A percentile compares a stretch with the other conserved stretches of the same genome.
Conservation (phyloP, 441 rosid species). For the Populus hybrid region DNA sequence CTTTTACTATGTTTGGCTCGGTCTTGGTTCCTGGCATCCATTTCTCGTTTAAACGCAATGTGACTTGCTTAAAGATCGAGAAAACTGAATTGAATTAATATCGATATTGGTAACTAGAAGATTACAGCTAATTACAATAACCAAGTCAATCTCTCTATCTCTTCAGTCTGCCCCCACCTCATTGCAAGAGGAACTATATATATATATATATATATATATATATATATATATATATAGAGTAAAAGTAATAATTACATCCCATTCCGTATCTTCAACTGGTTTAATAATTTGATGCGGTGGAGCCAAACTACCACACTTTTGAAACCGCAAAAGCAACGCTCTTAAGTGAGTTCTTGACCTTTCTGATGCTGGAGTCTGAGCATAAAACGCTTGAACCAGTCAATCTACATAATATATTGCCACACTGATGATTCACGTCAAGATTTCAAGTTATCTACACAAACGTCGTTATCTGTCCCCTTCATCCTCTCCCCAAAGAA, state of each 20-base stretch:
- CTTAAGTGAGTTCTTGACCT: not conserved
- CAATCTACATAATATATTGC: not conserved
- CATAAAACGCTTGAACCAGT: not conserved
- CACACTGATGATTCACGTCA: not conserved
- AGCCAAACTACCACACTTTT: not conserved
- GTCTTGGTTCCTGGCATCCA: not conserved
- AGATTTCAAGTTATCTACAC: not conserved
- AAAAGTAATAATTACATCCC: too few relatives aligned
- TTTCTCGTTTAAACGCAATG: not conserved
- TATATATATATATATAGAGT: too few relatives aligned
- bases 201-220: too few relatives aligned
- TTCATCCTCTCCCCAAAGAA: not conserved
- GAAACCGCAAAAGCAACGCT: not conserved
- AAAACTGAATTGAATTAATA: too few relatives aligned
- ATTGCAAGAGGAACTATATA: too few relatives aligned
- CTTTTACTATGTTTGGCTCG: not conserved
- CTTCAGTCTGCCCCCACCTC: not conserved
- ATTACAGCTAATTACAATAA: not conserved
- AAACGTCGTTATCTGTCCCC: not conserved
- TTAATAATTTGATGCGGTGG: not conserved
- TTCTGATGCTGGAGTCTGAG: not conserved
- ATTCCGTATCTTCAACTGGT: not conserved
- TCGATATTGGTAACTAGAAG: not conserved
- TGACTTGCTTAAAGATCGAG: not conserved
- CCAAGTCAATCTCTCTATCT: too few relatives aligned